Conservation (phyloP, 2,329 filamentous ascomycete species). For the Penicillium thymicola region DNA sequence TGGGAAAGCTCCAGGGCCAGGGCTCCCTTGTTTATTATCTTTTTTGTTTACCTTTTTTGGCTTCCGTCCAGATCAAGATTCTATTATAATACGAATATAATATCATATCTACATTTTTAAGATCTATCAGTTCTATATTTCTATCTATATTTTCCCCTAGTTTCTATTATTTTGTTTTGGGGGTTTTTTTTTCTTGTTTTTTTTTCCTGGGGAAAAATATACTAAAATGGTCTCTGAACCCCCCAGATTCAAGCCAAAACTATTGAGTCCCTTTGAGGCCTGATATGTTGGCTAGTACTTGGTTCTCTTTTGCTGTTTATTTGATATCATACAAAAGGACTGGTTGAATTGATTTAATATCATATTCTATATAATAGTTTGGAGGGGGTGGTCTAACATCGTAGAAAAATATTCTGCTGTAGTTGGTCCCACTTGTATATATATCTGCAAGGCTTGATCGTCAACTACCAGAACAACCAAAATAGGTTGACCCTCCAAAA, state of each 20-base stretch:
- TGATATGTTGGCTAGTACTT: not conserved
- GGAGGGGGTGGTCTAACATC: not conserved
- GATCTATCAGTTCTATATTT: slow-evolving; percentile 1
- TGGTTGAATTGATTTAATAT: not conserved
- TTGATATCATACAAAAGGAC: not conserved
- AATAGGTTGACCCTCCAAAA: not conserved
- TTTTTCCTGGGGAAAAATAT: no score
- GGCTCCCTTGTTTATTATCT: slow-evolving; percentile 11
- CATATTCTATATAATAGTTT: no score
- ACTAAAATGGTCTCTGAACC: not conserved
- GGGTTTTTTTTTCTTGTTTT: not conserved
- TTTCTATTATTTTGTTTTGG: not conserved
- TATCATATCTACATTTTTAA: not conserved
- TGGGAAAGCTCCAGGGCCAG: not conserved
- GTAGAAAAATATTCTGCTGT: not conserved
- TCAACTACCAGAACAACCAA: not conserved
- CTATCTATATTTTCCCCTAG: not conserved
- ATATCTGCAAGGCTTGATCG: slow-evolving; percentile 6
- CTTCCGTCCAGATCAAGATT: not conserved
- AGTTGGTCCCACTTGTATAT: slow-evolving; percentile 2
- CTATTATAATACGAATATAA: not conserved
- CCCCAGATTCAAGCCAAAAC: not conserved
- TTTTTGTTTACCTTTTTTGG: slow-evolving; percentile 1
- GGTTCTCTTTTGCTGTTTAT: not conserved
- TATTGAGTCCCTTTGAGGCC: not conserved